Evolutionary conservation across 1,284 basidiomycete species (phyloP), one percentile per base, ranked within the genome.

Genomic region (Xerocomus amazonicus): DNA sequence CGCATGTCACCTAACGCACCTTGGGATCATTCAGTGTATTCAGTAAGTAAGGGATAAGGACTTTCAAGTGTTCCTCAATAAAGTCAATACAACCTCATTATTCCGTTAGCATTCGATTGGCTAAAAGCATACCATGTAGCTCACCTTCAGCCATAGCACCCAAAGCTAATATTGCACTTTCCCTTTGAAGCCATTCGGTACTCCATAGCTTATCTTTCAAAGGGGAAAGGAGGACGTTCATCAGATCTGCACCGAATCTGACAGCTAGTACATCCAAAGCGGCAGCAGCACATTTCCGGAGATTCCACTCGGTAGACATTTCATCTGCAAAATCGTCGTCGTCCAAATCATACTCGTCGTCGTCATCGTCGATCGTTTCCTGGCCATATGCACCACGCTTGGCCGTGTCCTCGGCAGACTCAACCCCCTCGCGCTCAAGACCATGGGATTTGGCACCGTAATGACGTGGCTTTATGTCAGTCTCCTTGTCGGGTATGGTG

Each of bases 271-370:
- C 96, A 68, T 99, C 97, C 51, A 99, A 77, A 2, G 97, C 97
- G 0, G 97, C 97, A 0, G 97, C 97, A 2, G 93, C 93, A 67
- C 97, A 99, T 73, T 99, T 99, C 57, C 97, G 81, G 56, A 99
- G 75, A 71, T 99, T 99, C 97, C 97, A 99, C 68, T 98, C 94
- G 9, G 93, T 95, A n/a, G 90, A 87, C 74, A 91, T 90, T 63
- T 98, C 96, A 56, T 99, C 96, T 9, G 94, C 93, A 59, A 95
- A 93, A 54, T 95, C 92, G 35, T 94, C 90, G 54, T 96, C 90
- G 45, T 89, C 79, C 58, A 92, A 83, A 51, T 93, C 87, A 52
- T 93, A 87, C 17, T 87, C 84, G 9, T 94, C 90, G 2, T 96
- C 92, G 10, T 85, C 86, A 41, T 84, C 79, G 33, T 73, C 85